Evolutionary conservation across 768 basidiomycete species (phyloP), one percentile per base, ranked within the genome.

Genomic region (Chiua virens): DNA sequence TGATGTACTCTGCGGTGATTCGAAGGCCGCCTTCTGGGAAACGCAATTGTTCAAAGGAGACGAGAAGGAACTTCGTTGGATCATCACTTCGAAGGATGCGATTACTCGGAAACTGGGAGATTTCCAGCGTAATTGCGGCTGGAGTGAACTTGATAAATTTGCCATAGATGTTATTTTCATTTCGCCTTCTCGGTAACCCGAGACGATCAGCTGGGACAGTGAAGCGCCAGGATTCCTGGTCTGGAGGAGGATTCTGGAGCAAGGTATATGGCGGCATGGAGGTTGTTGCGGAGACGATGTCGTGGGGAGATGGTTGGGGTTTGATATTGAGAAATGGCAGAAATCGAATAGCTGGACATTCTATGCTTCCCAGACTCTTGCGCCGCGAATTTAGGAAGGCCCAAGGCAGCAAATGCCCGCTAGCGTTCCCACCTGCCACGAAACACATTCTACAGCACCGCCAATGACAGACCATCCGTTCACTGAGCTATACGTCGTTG

Each of bases 51-150:
- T 73, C 76, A 58, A 85, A 82, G 0, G 80, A 80, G 8, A 75
- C 68, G 11, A 83, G 64, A 30, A 85, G 71, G 62, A 85, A 85
- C 56, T 82, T 80, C 34, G 71, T 61, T 2, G 73, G 70, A 54
- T 86, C 80, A 52, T 87, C 83, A 5, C 72, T 67, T 49, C 80
- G 74, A 32, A 86, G 63, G 36, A 87, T 76, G 21, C 84, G 78
- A 62, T 86, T 86, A 50, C 69, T 76, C 9, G 81, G 79, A 58
- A 83, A 78, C 35, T 66, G 69, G 4, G 67, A 67, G 21, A 79
- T 73, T 47, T 78, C 71, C 25, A 85, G 58, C n/a, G 74, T 75
- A 56, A 86, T 81, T 20, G 67, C 71, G 21, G 79, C 72, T 3
- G 70, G 63, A 2, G 72, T 73, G 64, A 85, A 83, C 23, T 71